phyloP scores from a whole-genome alignment of 768 basidiomycete species.

The Amanita polypyramis region DNA sequence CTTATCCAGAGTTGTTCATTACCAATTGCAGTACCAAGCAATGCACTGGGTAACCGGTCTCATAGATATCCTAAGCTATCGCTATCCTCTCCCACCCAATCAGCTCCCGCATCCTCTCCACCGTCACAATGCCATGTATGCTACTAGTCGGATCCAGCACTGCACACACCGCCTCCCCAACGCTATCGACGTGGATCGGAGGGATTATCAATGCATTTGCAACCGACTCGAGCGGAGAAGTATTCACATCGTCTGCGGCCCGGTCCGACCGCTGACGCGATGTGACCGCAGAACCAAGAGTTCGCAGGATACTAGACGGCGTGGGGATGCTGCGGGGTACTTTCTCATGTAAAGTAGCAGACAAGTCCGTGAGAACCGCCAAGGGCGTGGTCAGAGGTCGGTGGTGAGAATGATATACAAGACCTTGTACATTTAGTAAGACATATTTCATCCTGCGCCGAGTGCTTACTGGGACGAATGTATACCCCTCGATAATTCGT shows the following conservation, averaged over 20 bases:
- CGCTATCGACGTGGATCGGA: conserved; percentile 93
- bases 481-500: conserved; percentile 59
- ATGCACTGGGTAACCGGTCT: too few species aligned
- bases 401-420: conserved; percentile 93
- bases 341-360: conserved; percentile 59
- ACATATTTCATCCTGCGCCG: conserved; percentile 8
- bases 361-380: conserved; percentile 75
- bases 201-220: conserved; percentile 77
- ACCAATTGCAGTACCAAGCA: too few species aligned
- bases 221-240: conserved; percentile 49
- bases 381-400: conserved; percentile 83
- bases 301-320: conserved; percentile 53
- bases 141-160: conserved; percentile 39
- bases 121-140: conserved; percentile 57
- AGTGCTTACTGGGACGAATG: conserved; percentile 75
- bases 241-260: conserved; percentile 15
- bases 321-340: conserved; percentile 48
- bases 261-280: conserved; percentile 14
- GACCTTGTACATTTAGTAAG: conserved; percentile 37
- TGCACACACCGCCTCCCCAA: conserved; percentile 74
- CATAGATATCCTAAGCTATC: not conserved
- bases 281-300: conserved; percentile 26
- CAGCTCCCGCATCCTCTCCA: conserved; percentile 62
- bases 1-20: too few species aligned
- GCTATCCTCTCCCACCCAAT: conserved; percentile 47